Evolutionary conservation across 257 asterid genomes (phyloP), one percentile per base, ranked within the genome.

Genomic region (Anisodus acutangulus): DNA sequence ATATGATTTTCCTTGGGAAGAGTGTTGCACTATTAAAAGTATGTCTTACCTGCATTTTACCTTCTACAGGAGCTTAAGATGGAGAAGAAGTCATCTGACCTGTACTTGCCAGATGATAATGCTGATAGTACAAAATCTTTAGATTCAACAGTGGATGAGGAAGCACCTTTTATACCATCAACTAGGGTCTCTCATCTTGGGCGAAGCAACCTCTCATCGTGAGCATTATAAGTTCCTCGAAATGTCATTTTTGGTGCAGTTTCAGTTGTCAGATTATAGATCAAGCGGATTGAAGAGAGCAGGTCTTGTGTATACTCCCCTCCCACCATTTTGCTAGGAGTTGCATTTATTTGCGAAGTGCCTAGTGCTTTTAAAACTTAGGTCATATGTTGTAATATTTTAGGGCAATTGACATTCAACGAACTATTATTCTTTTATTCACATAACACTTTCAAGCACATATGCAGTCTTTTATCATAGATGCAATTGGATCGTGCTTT

Each of bases 11-110:
- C 72, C 39, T 26, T 22, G 51, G 58, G 64, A 19, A 47, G 53
- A 26, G 39, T 16, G 60, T 9, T 22, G 26, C 66, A 54, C 51
- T 6, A 31, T 26, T 12, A 8, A 2, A 76, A 51, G 45, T 54
- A 4, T 37, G 60, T 5, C 9, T 26, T 16, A 9, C 79, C 70
- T 41, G 67, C 0, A 69, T 0, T 67, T 51, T 0, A 22, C 53
- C 22, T 11, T 63, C 68, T 37, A 31, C 93, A 93, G 97, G 97
- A 92, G 69, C 85, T 89, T 83, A 90, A 92, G 90, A 84, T 93
- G 87, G 96, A 92, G 82, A 93, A 92, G 93, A 92, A 89, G 90
- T 90, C 93, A n/a, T 93, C 97, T 31, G 96, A 93, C 88, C 81
- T 93, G 49, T 89, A 80, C 79, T 86, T 37, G 76, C 89, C 94